phyloP scores from a whole-genome alignment of 176 grass and related monocot species.

The Triticum timopheevii region DNA sequence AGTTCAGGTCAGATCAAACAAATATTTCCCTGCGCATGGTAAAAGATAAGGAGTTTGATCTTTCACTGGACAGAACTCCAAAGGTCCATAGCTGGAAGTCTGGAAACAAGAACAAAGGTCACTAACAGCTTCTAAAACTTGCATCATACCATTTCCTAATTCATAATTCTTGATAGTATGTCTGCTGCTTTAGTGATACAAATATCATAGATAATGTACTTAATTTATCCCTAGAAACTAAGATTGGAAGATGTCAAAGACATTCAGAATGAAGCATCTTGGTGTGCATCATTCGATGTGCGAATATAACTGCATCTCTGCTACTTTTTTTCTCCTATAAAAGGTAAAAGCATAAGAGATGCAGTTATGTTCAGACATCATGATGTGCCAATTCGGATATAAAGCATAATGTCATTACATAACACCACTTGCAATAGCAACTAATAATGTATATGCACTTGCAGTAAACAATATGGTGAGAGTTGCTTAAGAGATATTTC shows the following conservation, averaged over 20 bases:
- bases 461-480: not conserved
- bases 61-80: not conserved
- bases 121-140: not conserved
- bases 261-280: not conserved
- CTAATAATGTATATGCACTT: constrained; percentile 7
- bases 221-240: not conserved
- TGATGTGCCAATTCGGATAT: not conserved
- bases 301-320: not conserved
- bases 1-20: not conserved
- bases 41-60: not conserved
- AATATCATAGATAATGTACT: not conserved
- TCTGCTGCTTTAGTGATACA: not conserved
- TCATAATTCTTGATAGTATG: not conserved
- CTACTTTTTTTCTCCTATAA: not conserved
- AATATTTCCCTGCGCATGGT: not conserved
- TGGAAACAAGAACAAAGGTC: not conserved
- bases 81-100: not conserved
- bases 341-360: not conserved
- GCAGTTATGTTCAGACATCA: not conserved
- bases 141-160: not conserved
- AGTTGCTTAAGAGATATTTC: not conserved
- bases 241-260: not conserved
- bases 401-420: not conserved
- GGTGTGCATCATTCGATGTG: not conserved
- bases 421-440: not conserved